Percentiles rank a stretch among this genome's conserved stretches.
Conservation (phyloP, 306 rosid genomes). For the Comarum palustre region DNA sequence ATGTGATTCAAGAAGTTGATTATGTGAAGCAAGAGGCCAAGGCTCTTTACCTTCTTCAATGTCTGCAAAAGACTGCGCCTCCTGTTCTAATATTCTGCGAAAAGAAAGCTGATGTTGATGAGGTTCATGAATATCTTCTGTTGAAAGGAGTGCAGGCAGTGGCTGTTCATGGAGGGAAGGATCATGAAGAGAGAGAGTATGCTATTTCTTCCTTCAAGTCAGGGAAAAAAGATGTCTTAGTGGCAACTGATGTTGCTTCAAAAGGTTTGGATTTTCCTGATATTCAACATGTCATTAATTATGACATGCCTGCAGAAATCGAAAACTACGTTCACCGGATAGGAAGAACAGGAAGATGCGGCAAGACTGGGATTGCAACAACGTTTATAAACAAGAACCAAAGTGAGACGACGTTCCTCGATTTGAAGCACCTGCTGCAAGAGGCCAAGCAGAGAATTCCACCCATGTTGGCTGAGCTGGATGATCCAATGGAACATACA, state of each 20-base stretch:
- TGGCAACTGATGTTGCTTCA: slow-evolving; percentile 94
- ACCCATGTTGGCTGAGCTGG: slow-evolving; percentile 79
- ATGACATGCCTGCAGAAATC: slow-evolving; percentile 93
- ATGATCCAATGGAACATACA: slow-evolving; percentile 84
- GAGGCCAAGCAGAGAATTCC: slow-evolving; percentile 98
- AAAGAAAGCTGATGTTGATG: slow-evolving; percentile 92
- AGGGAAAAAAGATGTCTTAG: slow-evolving; percentile 85
- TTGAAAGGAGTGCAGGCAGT: slow-evolving; percentile 92
- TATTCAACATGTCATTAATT: slow-evolving; percentile 89
- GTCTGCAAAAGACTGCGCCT: slow-evolving; percentile 89
- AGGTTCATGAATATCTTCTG: slow-evolving; percentile 88
- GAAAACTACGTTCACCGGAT: slow-evolving; percentile 96
- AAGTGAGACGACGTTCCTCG: slow-evolving; percentile 87
- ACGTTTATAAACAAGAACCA: slow-evolving; percentile 92
- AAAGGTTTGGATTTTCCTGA: slow-evolving; percentile 95
- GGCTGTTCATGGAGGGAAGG: slow-evolving; percentile 95
- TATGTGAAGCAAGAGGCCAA: slow-evolving; percentile 93
- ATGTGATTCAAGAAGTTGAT: slow-evolving; percentile 91
- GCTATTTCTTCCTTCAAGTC: slow-evolving; percentile 77
- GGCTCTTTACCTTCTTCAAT: slow-evolving; percentile 79
- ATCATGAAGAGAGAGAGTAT: slow-evolving; percentile 89
- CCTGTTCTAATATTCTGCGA: slow-evolving; percentile 85
- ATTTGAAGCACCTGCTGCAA: slow-evolving; percentile 86
- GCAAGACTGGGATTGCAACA: slow-evolving; percentile 88
- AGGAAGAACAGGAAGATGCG: slow-evolving; percentile 91